Conservation (phyloP, 768 basidiomycete genomes). For the Mrakia frigida region DNA sequence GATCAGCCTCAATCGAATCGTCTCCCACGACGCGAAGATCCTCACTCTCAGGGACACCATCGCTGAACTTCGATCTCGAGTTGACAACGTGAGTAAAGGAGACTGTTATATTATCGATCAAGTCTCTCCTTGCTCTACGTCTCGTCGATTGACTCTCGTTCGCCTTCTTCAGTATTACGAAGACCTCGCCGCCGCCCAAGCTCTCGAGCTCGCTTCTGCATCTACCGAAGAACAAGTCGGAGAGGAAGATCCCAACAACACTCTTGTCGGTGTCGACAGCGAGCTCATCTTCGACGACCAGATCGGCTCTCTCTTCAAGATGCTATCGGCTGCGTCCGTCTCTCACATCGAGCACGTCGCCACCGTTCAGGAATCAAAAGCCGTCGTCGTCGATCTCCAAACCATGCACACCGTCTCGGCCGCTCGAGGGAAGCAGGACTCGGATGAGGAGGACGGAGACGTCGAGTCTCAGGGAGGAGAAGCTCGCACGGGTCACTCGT, state of each 20-base stretch:
- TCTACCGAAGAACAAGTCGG: neutral
- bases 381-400: neutral
- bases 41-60: neutral
- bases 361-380: neutral
- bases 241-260: neutral
- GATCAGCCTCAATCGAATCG: neutral
- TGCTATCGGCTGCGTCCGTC: neutral
- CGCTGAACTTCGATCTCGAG: neutral
- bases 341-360: neutral
- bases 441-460: neutral
- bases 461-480: neutral
- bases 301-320: neutral
- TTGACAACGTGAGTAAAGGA: neutral
- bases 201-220: neutral
- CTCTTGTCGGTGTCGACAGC: neutral
- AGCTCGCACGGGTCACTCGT: neutral
- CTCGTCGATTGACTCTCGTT: neutral
- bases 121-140: too few species aligned
- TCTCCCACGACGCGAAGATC: conserved; percentile 8
- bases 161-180: neutral
- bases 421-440: neutral
- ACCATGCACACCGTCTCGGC: too few species aligned
- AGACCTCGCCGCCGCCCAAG: neutral
- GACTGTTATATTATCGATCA: too few species aligned
- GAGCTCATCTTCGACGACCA: neutral